These are phyloP conservation scores for Colletotrichum abscissum DNA, from an alignment of 2,329 filamentous ascomycete species.

Conservation along the genomic window DNA sequence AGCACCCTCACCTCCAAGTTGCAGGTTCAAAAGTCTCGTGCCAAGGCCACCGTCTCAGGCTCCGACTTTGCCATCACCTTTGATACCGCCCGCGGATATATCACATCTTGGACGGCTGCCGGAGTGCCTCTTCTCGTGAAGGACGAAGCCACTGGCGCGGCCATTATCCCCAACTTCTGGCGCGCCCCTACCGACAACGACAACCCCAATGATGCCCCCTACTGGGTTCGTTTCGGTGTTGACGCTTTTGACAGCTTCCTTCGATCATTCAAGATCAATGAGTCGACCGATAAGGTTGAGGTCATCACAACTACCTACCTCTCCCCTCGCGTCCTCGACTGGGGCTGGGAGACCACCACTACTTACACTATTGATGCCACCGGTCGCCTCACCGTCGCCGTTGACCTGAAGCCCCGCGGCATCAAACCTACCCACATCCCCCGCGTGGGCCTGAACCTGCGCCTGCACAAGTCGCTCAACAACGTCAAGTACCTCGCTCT, in stretches of 20 bases:
- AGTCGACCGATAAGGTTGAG: constrained; percentile 45
- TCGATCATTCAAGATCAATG: constrained; percentile 49
- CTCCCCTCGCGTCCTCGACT: constrained; percentile 70
- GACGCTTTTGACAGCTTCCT: constrained; percentile 58
- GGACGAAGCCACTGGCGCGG: constrained; percentile 48
- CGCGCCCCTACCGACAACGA: constrained; percentile 76
- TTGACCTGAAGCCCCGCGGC: constrained; percentile 57
- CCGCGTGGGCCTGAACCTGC: constrained; percentile 69
- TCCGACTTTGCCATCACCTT: constrained; percentile 54
- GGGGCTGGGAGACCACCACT: constrained; percentile 63
- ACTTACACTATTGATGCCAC: constrained; percentile 62
- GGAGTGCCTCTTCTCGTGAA: constrained; percentile 48
- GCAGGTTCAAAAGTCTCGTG: constrained; percentile 38
- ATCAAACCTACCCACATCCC: constrained; percentile 67
- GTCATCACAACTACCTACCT: constrained; percentile 60
- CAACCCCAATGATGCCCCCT: constrained; percentile 60
- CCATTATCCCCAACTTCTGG: constrained; percentile 65
- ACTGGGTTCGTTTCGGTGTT: constrained; percentile 67
- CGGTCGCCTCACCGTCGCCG: constrained; percentile 58
- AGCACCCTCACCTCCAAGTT: constrained; percentile 38
- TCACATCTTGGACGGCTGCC: constrained; percentile 54
- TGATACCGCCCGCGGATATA: constrained; percentile 55
- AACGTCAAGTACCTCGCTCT: constrained; percentile 69
- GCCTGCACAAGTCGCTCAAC: constrained; percentile 58
- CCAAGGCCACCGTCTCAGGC: constrained; percentile 43